Evolutionary conservation across 257 asterid genomes (phyloP).

Genomic region (Scutellaria baicalensis): DNA sequence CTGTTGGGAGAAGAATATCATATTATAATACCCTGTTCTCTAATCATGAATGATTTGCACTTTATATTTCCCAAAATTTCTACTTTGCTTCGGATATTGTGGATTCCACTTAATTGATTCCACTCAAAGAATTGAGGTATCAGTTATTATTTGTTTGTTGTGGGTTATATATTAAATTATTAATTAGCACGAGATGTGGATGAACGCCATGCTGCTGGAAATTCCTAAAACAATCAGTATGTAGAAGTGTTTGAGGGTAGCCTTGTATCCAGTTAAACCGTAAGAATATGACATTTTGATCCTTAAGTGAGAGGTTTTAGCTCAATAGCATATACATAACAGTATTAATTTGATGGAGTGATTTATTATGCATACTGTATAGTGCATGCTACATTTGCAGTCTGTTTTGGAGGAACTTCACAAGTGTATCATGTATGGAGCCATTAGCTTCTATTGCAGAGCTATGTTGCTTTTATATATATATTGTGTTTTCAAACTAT

Average conservation of each 20-base stretch:
- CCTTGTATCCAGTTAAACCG: neutral
- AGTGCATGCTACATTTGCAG: neutral
- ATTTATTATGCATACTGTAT: neutral
- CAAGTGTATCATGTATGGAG: neutral
- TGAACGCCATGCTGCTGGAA: neutral
- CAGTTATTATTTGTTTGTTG: neutral
- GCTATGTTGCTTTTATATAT: neutral
- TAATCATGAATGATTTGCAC: neutral
- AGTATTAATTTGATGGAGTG: neutral
- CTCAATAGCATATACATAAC: neutral
- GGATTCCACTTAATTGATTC: neutral
- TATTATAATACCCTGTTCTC: neutral
- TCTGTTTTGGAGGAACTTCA: neutral
- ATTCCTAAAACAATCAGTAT: neutral
- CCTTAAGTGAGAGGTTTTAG: neutral
- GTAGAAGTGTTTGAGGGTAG: neutral
- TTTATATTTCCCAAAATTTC: neutral
- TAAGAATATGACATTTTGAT: neutral
- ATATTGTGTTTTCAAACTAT: neutral
- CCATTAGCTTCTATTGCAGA: neutral
- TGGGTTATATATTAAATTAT: neutral
- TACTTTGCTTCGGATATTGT: neutral
- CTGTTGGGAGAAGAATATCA: neutral
- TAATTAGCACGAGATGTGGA: neutral
- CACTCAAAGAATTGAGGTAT: neutral